phyloP scores from a whole-genome alignment of 2,329 filamentous ascomycete species.

The Clonostachys chloroleuca region DNA sequence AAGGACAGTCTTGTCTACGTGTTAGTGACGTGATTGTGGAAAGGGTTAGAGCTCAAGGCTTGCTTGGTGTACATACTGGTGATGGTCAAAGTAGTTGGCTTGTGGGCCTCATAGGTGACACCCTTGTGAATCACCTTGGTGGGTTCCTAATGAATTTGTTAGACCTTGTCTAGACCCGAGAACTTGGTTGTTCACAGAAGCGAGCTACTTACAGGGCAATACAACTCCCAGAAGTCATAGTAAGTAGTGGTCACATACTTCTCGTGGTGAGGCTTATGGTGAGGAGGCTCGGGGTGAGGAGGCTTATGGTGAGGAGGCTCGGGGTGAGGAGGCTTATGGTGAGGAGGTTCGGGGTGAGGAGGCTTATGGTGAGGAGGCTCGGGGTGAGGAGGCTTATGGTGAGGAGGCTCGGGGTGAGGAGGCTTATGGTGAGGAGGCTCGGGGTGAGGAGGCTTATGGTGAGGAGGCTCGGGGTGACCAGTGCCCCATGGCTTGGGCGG shows the following conservation, averaged over 20 bases:
- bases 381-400: not conserved
- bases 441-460: not conserved
- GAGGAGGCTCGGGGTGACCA: not conserved
- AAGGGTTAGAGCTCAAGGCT: not conserved
- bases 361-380: not conserved
- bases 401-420: not conserved
- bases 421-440: too few species aligned
- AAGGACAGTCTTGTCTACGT: constrained; percentile 34
- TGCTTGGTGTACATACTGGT: constrained; percentile 26
- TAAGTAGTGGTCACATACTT: constrained; percentile 23
- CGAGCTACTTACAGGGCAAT: constrained; percentile 23
- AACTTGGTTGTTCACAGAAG: not conserved
- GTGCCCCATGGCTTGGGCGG: not conserved
- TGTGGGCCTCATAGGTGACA: constrained; percentile 36
- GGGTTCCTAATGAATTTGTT: constrained; percentile 18
- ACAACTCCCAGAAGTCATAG: constrained; percentile 30
- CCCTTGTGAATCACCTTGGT: constrained; percentile 31
- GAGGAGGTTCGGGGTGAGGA: not conserved
- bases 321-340: not conserved
- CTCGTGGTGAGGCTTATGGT: not conserved
- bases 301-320: not conserved
- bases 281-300: not conserved
- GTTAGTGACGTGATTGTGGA: constrained; percentile 12
- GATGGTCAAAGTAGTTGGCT: constrained; percentile 35
- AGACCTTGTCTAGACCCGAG: not conserved